These are phyloP conservation scores for Quercus robur DNA, from an alignment of 306 rosid genomes.

Conservation along the genomic window DNA sequence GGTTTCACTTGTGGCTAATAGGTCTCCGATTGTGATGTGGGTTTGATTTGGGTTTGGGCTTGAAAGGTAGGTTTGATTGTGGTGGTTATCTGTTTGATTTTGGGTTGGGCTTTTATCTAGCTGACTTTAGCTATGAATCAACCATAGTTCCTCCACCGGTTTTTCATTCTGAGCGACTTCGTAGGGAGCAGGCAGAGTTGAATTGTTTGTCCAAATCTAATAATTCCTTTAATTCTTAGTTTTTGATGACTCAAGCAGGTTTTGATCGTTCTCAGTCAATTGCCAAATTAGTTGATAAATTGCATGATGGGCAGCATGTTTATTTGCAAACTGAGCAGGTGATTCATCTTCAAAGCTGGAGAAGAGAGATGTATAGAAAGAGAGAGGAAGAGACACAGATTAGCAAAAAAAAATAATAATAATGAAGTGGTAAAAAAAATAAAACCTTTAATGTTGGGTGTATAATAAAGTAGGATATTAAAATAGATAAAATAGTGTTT, in stretches of 20 bases:
- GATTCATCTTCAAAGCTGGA: slow-evolving; percentile 23
- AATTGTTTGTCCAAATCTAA: slow-evolving; percentile 54
- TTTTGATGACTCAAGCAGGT: slow-evolving; percentile 35
- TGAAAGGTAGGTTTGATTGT: too few species aligned
- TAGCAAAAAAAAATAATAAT: too few species aligned
- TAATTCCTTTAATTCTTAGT: slow-evolving; percentile 48
- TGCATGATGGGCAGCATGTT: slow-evolving; percentile 28
- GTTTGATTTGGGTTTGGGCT: too few species aligned
- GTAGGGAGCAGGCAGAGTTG: slow-evolving; percentile 55
- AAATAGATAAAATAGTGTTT: too few species aligned
- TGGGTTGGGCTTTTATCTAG: not conserved
- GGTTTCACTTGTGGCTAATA: too few species aligned
- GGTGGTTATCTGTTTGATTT: too few species aligned
- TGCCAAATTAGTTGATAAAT: slow-evolving; percentile 30
- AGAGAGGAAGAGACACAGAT: too few species aligned
- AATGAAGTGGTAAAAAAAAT: too few species aligned
- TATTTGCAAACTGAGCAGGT: slow-evolving; percentile 22
- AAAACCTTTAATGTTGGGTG: too few species aligned
- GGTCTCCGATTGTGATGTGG: too few species aligned
- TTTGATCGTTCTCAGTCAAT: slow-evolving; percentile 33
- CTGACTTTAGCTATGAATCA: slow-evolving; percentile 41
- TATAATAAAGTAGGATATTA: too few species aligned
- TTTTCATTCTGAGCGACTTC: slow-evolving; percentile 46
- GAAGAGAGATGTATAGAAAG: too few species aligned
- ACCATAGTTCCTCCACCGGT: slow-evolving; percentile 42